Evolutionary conservation across 257 asterid species (phyloP).

Genomic region (Nicotiana noctiflora): DNA sequence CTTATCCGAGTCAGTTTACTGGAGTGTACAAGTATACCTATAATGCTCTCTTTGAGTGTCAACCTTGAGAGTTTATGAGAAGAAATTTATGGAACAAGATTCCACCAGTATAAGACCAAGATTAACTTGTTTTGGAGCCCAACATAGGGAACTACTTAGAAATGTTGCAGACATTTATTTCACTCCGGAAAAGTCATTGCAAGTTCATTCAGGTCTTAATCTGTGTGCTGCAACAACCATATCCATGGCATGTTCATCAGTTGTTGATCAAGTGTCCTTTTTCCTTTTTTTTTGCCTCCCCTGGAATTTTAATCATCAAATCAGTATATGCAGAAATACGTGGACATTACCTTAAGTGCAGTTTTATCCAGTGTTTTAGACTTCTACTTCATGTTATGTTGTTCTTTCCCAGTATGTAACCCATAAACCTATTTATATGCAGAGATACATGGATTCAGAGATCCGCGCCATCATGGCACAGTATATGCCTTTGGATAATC

Average conservation of each 20-base stretch:
- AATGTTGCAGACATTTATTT: too few relatives aligned
- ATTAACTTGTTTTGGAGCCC: neutral
- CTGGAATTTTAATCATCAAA: neutral
- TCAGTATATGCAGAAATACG: neutral
- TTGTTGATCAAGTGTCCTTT: neutral
- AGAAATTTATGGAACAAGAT: neutral
- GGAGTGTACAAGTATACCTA: neutral
- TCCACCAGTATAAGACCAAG: neutral
- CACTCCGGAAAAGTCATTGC: neutral
- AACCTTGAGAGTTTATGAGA: neutral
- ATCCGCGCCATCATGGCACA: constrained; percentile 96
- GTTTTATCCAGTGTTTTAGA: neutral
- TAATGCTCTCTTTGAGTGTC: neutral
- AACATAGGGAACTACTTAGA: neutral
- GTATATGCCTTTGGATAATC: constrained; percentile 92
- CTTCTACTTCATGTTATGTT: neutral
- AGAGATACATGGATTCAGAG: constrained; percentile 97
- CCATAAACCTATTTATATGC: constrained; percentile 11
- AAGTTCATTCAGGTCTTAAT: neutral
- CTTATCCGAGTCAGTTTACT: neutral
- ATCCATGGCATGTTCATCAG: neutral
- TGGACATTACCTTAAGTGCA: too few relatives aligned
- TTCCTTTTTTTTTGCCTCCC: neutral
- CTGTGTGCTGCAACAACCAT: neutral
- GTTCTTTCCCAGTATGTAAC: neutral